phyloP scores from a whole-genome alignment of 495 filamentous ascomycete genomes.

The Coniosporium apollinis region DNA sequence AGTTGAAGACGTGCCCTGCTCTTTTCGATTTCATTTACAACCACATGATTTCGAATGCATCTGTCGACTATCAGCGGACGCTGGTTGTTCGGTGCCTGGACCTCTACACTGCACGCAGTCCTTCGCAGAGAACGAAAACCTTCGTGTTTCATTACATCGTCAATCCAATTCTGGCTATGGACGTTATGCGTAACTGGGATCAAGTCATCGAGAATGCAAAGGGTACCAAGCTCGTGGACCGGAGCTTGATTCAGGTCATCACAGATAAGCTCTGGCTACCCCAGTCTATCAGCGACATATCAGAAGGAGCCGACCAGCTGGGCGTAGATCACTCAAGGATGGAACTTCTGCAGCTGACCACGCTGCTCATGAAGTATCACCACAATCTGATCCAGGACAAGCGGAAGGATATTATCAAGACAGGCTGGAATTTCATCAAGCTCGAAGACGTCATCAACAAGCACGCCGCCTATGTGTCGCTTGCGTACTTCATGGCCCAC shows the following conservation, averaged over 20 bases:
- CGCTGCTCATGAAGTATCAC: slow-evolving; percentile 89
- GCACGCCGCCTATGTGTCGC: slow-evolving; percentile 90
- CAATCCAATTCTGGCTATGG: slow-evolving; percentile 95
- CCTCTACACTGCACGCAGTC: slow-evolving; percentile 51
- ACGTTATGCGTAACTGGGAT: slow-evolving; percentile 58
- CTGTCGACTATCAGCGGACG: slow-evolving; percentile 74
- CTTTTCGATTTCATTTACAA: slow-evolving; percentile 72
- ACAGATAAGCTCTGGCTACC: slow-evolving; percentile 90
- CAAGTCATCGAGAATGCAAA: slow-evolving; percentile 34
- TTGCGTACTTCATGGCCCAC: slow-evolving; percentile 92
- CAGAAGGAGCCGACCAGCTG: slow-evolving; percentile 69
- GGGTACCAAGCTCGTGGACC: slow-evolving; percentile 66
- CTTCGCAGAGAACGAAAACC: slow-evolving; percentile 69
- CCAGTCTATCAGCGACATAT: slow-evolving; percentile 55
- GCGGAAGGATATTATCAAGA: slow-evolving; percentile 96
- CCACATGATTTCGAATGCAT: slow-evolving; percentile 67
- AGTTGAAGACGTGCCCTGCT: slow-evolving; percentile 58
- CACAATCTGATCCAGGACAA: slow-evolving; percentile 67
- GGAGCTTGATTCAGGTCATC: slow-evolving; percentile 74
- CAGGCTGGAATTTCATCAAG: slow-evolving; percentile 94
- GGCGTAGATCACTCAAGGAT: slow-evolving; percentile 92
- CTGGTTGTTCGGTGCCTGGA: slow-evolving; percentile 78
- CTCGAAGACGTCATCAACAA: slow-evolving; percentile 99
- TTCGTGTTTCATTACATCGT: slow-evolving; percentile 84
- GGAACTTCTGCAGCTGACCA: slow-evolving; percentile 87